A percentile compares a stretch with the other conserved stretches of the same genome.
phyloP scores from a whole-genome alignment of 2,329 filamentous ascomycete genomes.

The Thielaviopsis populi region DNA sequence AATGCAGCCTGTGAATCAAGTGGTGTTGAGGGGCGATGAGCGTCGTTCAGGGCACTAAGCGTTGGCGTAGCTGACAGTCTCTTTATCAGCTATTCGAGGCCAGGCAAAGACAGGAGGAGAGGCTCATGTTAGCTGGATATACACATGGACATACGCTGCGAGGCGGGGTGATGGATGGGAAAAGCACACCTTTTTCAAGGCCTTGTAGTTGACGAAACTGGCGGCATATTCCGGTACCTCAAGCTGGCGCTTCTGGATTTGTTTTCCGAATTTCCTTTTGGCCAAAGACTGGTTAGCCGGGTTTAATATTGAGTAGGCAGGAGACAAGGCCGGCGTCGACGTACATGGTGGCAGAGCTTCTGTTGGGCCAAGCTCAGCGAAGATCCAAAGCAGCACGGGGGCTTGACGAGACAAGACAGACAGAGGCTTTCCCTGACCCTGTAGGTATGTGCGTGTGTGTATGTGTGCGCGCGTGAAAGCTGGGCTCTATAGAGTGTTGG shows the following conservation, averaged over 20 bases:
- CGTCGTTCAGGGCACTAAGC: constrained; percentile 59
- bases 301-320: background rate
- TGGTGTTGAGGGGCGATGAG: constrained; percentile 31
- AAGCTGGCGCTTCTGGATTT: constrained; percentile 97
- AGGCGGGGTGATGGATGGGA: background rate
- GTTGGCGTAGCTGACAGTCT: constrained; percentile 86
- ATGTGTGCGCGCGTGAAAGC: too few species aligned
- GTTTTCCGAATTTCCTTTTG: constrained; percentile 95
- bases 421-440: background rate
- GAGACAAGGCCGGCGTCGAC: background rate
- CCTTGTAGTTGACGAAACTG: constrained; percentile 99
- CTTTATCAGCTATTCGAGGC: constrained; percentile 69
- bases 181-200: constrained; percentile 77
- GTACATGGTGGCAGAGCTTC: background rate
- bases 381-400: background rate
- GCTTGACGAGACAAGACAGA: background rate
- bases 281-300: background rate
- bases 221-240: constrained; percentile 98
- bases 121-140: background rate
- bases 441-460: too few species aligned
- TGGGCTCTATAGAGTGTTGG: background rate
- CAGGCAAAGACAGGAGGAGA: background rate
- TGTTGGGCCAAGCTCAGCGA: background rate
- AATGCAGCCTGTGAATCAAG: constrained; percentile 74
- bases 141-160: too few species aligned